Evolutionary conservation across 129 eudicot genomes (phyloP), one percentile per base, ranked within the genome.

Genomic region (Pulicaria dysenterica): DNA sequence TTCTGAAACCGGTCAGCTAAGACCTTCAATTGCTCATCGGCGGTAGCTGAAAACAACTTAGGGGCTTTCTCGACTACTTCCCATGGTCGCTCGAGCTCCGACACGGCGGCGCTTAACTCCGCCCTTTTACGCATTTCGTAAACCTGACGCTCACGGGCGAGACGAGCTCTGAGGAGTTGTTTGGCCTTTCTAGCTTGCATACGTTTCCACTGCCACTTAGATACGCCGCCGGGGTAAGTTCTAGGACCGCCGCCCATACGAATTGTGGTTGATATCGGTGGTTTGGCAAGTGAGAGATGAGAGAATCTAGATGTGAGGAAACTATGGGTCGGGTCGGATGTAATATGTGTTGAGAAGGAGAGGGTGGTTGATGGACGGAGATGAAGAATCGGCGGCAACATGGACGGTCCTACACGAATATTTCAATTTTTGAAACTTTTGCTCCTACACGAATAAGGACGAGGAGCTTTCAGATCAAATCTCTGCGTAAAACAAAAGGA

Each of bases 181-280:
- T 89, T 93, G 44, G 92, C 67, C 47, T 93, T 93, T 62, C 87
- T 93, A 3, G 72, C 70, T 76, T 87, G 98, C 98, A 93, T 93
- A 6, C 96, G 73, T 67, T 93, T 93, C 98, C 98, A 93, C 67
- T 93, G 92, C 98, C 98, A 93, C 64, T 93, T 93, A 4, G 94
- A 85, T 1, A 93, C 98, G 36, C 98, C 98, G 14, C 98, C 98
- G 0, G 96, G 98, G 81, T 16, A 93, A 10, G 96, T 93, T 56
- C 98, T 73, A 15, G 98, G 98, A 36, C 98, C 98, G 15, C 98
- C 98, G 51, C 98, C 98, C 96, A 89, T 93, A 10, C 98, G 85
- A 50, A 92, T 92, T n/a, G 69, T 67, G 3, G 83, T 83, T 54
- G 83, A 64, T 40, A 61, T 76, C 4, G 60, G 63, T 19, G 88